phyloP scores from a whole-genome alignment of 345 rosid species.

The Camelina sativa region DNA sequence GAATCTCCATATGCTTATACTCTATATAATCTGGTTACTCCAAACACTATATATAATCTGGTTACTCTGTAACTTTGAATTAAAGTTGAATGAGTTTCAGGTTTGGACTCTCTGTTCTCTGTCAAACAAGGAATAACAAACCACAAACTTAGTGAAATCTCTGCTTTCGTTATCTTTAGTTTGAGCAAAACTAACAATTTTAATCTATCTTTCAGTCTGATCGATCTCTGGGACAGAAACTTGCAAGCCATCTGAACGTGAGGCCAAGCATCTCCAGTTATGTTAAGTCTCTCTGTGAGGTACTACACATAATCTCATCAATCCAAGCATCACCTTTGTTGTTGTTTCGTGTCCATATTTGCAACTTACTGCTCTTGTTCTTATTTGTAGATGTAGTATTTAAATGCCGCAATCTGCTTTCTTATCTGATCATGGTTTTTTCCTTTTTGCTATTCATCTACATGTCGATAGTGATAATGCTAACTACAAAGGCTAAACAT shows the following conservation, averaged over 20 bases:
- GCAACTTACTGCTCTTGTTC: no score
- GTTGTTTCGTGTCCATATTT: no score
- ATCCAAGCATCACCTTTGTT: not conserved
- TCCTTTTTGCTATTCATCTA: no score
- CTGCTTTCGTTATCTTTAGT: not conserved
- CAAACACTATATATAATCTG: no score
- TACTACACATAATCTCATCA: constrained; percentile 18
- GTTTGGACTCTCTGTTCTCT: no score
- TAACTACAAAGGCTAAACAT: no score
- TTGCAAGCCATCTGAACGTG: constrained; percentile 69
- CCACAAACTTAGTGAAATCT: not conserved
- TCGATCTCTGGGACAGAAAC: constrained; percentile 72
- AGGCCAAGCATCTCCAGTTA: constrained; percentile 58
- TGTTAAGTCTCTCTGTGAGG: not conserved
- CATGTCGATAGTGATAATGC: no score
- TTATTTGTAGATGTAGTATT: no score
- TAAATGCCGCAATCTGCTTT: no score
- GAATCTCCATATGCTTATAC: constrained; percentile 1
- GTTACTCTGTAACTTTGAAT: no score
- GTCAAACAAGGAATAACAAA: not conserved
- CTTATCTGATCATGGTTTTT: no score
- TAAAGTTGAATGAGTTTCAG: no score
- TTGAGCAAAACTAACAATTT: not conserved
- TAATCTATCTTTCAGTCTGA: constrained; percentile 43
- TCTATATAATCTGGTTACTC: constrained; percentile 20